These are phyloP conservation scores for Teratosphaeria nubilosa DNA, from an alignment of 2,329 filamentous ascomycete genomes.

Conservation along the genomic window DNA sequence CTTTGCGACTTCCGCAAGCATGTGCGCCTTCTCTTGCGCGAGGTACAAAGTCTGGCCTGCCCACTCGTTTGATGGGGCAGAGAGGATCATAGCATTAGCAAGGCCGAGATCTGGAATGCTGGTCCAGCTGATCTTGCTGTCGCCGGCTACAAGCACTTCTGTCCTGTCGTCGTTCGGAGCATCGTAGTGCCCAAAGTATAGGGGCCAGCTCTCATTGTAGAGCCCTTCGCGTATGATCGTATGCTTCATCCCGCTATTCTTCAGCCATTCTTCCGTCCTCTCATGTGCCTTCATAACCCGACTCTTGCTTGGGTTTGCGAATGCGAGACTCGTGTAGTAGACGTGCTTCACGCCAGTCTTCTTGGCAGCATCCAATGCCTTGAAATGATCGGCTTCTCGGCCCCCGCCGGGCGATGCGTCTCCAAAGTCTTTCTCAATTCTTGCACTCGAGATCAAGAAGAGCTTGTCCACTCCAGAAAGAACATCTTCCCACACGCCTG, in stretches of 20 bases:
- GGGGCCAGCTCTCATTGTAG: constrained; percentile 39
- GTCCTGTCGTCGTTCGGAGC: constrained; percentile 24
- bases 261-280: constrained; percentile 34
- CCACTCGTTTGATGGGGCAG: constrained; percentile 22
- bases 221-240: constrained; percentile 36
- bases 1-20: constrained; percentile 18
- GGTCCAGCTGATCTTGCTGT: constrained; percentile 35
- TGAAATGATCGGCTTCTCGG: constrained; percentile 35
- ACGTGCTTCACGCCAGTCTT: constrained; percentile 34
- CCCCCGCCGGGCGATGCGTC: constrained; percentile 32
- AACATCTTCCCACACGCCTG: constrained; percentile 23
- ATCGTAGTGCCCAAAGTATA: constrained; percentile 38
- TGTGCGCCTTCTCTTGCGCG: constrained; percentile 17
- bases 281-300: constrained; percentile 38
- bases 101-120: constrained; percentile 34
- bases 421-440: constrained; percentile 35
- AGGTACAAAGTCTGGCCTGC: constrained; percentile 31
- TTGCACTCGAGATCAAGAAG: constrained; percentile 37
- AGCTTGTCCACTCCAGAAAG: constrained; percentile 30
- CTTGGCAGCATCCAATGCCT: constrained; percentile 33
- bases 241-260: constrained; percentile 18
- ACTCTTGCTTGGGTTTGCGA: constrained; percentile 31
- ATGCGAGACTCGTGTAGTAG: constrained; percentile 38
- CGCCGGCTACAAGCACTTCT: constrained; percentile 30
- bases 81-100: constrained; percentile 32